Evolutionary conservation across 768 basidiomycete species (phyloP).

Genomic region (Gautieria morchelliformis): DNA sequence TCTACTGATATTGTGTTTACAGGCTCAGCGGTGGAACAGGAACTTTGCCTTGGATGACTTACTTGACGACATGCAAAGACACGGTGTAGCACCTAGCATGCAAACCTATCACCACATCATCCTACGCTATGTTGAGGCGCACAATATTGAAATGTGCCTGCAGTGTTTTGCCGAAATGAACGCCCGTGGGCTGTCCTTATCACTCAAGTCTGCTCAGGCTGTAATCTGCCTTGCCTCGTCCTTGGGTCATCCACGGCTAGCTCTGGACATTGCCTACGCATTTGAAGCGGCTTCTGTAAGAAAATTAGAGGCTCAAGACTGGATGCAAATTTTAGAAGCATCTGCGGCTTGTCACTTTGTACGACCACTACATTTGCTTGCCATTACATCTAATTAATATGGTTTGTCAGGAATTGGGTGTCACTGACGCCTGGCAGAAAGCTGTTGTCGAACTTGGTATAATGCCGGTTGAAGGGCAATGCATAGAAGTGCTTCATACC

Average conservation of each 20-base stretch:
- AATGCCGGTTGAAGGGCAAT: conserved; percentile 66
- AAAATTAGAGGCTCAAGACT: conserved; percentile 41
- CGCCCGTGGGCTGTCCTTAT: conserved; percentile 37
- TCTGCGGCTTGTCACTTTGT: conserved; percentile 64
- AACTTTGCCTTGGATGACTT: conserved; percentile 26
- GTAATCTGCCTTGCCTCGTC: conserved; percentile 47
- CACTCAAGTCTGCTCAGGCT: conserved; percentile 37
- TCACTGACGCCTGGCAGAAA: conserved; percentile 50
- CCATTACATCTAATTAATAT: neutral
- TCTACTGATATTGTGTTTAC: conserved; percentile 19
- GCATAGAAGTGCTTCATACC: conserved; percentile 57
- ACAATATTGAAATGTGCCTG: conserved; percentile 59
- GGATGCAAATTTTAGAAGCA: conserved; percentile 58
- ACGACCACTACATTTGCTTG: conserved; percentile 23
- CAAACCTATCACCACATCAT: conserved; percentile 48
- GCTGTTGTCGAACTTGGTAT: conserved; percentile 42
- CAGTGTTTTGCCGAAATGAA: conserved; percentile 54
- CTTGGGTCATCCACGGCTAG: conserved; percentile 50
- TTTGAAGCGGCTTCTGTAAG: conserved; percentile 50
- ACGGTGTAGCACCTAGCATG: conserved; percentile 39
- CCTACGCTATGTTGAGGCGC: conserved; percentile 30
- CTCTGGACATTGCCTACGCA: conserved; percentile 55
- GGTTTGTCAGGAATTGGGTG: conserved; percentile 51
- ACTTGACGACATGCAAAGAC: conserved; percentile 45
- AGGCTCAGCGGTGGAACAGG: conserved; percentile 21